These are phyloP conservation scores for Fraxinus dipetala DNA, from an alignment of 305 asterid genomes.

Conservation along the genomic window DNA sequence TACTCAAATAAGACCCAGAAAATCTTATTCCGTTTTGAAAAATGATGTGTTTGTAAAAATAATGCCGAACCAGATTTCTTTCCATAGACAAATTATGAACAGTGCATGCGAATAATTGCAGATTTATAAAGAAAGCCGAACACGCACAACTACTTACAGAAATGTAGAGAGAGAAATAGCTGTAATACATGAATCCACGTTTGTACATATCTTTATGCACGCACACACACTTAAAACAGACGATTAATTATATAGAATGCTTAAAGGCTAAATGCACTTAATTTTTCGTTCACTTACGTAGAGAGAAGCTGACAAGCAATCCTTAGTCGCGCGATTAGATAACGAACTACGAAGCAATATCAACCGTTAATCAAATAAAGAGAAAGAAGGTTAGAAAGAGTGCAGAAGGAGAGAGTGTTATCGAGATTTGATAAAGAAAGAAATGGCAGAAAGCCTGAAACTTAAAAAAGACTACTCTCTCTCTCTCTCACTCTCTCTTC, in stretches of 20 bases:
- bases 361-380: slow-evolving; percentile 36
- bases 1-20: slow-evolving; percentile 17
- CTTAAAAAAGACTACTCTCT: neutral
- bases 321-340: slow-evolving; percentile 33
- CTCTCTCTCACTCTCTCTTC: neutral
- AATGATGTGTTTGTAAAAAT: neutral
- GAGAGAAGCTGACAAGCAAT: slow-evolving; percentile 29
- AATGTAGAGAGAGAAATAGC: neutral
- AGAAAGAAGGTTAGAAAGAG: neutral
- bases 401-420: slow-evolving; percentile 13
- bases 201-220: neutral
- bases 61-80: slow-evolving; percentile 11
- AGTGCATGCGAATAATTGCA: slow-evolving; percentile 38
- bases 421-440: slow-evolving; percentile 22
- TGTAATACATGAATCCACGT: slow-evolving; percentile 9
- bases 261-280: slow-evolving; percentile 15
- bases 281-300: slow-evolving; percentile 27
- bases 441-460: neutral
- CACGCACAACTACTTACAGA: neutral
- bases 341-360: slow-evolving; percentile 18
- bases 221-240: neutral
- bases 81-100: slow-evolving; percentile 25
- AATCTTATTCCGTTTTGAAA: neutral
- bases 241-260: slow-evolving; percentile 32
- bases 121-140: neutral